These are phyloP conservation scores for Globisporangium solare DNA, from an alignment of 352 stramenopile genomes.

Conservation along the genomic window DNA sequence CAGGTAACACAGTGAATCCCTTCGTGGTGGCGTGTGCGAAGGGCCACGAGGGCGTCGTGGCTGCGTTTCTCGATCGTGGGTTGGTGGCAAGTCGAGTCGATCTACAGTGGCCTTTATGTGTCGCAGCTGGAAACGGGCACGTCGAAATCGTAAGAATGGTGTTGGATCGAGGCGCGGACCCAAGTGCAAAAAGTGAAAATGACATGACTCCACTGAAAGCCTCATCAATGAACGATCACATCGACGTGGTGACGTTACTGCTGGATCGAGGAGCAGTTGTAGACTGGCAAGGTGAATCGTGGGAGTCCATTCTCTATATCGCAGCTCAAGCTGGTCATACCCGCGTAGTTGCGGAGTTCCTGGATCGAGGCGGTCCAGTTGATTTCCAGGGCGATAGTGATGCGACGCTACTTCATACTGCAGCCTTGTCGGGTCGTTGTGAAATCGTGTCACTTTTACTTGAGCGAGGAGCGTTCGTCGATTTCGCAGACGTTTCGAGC, in stretches of 20 bases:
- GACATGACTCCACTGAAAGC: constrained; percentile 1
- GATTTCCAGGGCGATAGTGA: constrained; percentile 2
- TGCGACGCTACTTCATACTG: constrained; percentile 9
- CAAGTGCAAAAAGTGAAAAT: constrained; percentile 1
- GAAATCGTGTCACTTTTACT: background rate
- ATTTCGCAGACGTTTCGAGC: background rate
- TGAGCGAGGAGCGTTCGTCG: constrained; percentile 1
- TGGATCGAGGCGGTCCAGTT: background rate
- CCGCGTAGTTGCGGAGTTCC: constrained; percentile 4
- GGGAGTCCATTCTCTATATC: background rate
- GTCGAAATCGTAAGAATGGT: constrained; percentile 2
- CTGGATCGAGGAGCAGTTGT: constrained; percentile 3
- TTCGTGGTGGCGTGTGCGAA: constrained; percentile 5
- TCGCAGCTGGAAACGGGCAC: constrained; percentile 3
- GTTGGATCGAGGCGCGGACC: constrained; percentile 1
- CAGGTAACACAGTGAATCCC: constrained; percentile 1
- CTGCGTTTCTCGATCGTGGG: constrained; percentile 1
- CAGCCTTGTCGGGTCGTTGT: background rate
- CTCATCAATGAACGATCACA: background rate
- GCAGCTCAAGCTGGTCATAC: constrained; percentile 3
- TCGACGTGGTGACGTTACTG: constrained; percentile 6
- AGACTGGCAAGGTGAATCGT: constrained; percentile 2
- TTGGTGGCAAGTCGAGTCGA: background rate
- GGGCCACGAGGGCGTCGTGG: constrained; percentile 1
- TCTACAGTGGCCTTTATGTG: background rate